Evolutionary conservation across 2,329 filamentous ascomycete species (phyloP).

Genomic region (Trichoderma sp.): DNA sequence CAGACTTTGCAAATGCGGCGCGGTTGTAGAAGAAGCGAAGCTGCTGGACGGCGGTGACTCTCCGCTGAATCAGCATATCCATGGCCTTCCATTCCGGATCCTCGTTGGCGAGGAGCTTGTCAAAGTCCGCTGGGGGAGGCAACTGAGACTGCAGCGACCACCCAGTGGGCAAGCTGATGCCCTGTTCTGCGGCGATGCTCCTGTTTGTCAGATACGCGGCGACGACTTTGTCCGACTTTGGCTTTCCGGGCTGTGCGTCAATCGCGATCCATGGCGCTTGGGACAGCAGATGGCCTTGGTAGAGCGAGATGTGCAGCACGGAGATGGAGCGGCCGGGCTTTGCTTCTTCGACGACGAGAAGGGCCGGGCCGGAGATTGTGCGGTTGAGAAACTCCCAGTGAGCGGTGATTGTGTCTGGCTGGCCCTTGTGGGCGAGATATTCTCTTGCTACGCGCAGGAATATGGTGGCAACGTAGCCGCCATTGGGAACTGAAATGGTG

Average conservation of each 20-base stretch:
- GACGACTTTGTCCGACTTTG: constrained; percentile 31
- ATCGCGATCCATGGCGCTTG: constrained; percentile 37
- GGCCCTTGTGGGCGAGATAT: constrained; percentile 34
- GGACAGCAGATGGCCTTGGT: constrained; percentile 36
- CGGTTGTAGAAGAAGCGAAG: constrained; percentile 31
- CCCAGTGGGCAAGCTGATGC: constrained; percentile 30
- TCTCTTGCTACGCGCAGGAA: constrained; percentile 36
- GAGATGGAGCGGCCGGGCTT: constrained; percentile 42
- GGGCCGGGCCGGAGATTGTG: constrained; percentile 36
- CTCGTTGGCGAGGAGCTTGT: constrained; percentile 23
- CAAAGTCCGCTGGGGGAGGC: constrained; percentile 28
- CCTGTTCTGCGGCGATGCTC: constrained; percentile 31
- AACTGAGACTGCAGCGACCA: constrained; percentile 25
- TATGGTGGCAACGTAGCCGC: constrained; percentile 44
- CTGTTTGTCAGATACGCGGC: constrained; percentile 42
- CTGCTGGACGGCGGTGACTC: constrained; percentile 29
- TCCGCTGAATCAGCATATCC: constrained; percentile 22
- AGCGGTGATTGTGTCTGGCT: constrained; percentile 38
- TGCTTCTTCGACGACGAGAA: constrained; percentile 39
- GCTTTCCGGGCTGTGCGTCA: constrained; percentile 17
- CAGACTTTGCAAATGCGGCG: constrained; percentile 17
- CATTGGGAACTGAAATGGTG: constrained; percentile 40
- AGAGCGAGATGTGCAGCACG: constrained; percentile 42
- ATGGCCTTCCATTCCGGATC: constrained; percentile 32
- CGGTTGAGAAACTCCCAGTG: constrained; percentile 43